Evolutionary conservation across 192 early-diverging fungal species (phyloP).

Genomic region (Dissophora globulifera): DNA sequence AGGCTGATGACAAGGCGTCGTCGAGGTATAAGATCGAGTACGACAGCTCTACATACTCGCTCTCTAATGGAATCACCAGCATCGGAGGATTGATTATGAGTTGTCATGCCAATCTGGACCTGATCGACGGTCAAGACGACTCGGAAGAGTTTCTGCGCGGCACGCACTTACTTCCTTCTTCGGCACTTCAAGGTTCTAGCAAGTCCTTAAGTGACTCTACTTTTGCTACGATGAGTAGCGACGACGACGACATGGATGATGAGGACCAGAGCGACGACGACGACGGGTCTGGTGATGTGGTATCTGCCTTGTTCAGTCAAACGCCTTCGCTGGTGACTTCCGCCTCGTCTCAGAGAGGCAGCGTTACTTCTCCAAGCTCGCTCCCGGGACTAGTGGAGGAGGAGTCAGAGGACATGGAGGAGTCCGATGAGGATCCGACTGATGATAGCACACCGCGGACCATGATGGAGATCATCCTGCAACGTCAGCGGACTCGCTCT

Average conservation of each 20-base stretch:
- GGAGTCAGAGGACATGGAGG: conserved; percentile 11
- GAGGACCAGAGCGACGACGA: conserved; percentile 22
- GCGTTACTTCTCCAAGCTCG: conserved; percentile 1
- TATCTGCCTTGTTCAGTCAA: not conserved
- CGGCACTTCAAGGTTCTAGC: not conserved
- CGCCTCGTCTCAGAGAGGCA: not conserved
- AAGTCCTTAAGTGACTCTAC: not conserved
- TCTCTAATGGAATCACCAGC: conserved; percentile 28
- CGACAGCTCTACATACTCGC: conserved; percentile 25
- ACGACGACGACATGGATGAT: conserved; percentile 44
- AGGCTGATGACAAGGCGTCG: not conserved
- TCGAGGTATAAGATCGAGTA: conserved; percentile 22
- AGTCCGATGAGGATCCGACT: not conserved
- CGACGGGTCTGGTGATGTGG: not conserved
- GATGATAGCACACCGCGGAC: conserved; percentile 23
- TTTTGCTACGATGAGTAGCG: conserved; percentile 1
- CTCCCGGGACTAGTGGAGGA: conserved; percentile 19
- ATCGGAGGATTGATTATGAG: conserved; percentile 19
- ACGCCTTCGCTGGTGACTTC: not conserved
- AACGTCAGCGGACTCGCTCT: conserved; percentile 18
- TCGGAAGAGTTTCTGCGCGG: conserved; percentile 32
- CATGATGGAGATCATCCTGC: conserved; percentile 42
- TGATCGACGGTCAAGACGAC: conserved; percentile 35
- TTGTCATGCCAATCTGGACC: not conserved
- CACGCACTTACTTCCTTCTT: conserved; percentile 21